A percentile compares a stretch with the other conserved stretches of the same genome.
phyloP scores from a whole-genome alignment of 1,139 yeast species.

The Petasospora rhodanensis region DNA sequence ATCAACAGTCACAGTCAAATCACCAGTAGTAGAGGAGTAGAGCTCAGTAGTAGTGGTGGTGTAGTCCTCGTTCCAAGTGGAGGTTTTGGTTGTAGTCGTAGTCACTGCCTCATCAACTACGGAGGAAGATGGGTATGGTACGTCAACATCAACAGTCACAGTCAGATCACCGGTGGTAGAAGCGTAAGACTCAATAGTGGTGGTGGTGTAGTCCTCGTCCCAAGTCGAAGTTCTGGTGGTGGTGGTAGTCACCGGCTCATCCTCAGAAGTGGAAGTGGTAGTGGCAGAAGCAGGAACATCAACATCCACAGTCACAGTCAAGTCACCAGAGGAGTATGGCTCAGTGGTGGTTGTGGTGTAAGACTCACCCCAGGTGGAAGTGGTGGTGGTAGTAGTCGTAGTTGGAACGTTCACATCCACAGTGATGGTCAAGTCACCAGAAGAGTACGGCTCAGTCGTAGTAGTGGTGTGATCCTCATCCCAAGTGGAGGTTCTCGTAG shows the following conservation, averaged over 20 bases:
- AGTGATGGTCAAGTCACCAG: constrained; percentile 9
- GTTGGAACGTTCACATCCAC: constrained; percentile 12
- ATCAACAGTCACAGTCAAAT: no score
- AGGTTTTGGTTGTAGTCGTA: constrained; percentile 8
- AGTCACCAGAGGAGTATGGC: constrained; percentile 8
- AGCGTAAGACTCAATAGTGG: background rate
- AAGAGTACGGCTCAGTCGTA: constrained; percentile 6
- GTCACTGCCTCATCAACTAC: no score
- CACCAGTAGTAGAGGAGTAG: constrained; percentile 9
- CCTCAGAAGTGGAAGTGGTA: constrained; percentile 2
- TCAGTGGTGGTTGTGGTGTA: constrained; percentile 10
- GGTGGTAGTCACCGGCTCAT: constrained; percentile 4
- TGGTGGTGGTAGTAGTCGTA: constrained; percentile 10
- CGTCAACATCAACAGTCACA: constrained; percentile 9
- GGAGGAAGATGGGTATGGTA: no score
- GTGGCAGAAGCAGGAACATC: constrained; percentile 3
- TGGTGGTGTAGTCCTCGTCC: constrained; percentile 1
- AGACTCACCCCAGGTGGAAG: constrained; percentile 1
- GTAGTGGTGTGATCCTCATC: constrained; percentile 6
- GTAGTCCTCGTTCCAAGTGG: constrained; percentile 4
- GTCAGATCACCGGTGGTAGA: constrained; percentile 3
- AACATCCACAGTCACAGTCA: constrained; percentile 8
- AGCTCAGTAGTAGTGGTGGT: constrained; percentile 9
- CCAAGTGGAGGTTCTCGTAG: constrained; percentile 4
- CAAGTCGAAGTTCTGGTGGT: no score